Conservation (phyloP, 2,329 filamentous ascomycete species). For the Clonostachys rhizophaga region DNA sequence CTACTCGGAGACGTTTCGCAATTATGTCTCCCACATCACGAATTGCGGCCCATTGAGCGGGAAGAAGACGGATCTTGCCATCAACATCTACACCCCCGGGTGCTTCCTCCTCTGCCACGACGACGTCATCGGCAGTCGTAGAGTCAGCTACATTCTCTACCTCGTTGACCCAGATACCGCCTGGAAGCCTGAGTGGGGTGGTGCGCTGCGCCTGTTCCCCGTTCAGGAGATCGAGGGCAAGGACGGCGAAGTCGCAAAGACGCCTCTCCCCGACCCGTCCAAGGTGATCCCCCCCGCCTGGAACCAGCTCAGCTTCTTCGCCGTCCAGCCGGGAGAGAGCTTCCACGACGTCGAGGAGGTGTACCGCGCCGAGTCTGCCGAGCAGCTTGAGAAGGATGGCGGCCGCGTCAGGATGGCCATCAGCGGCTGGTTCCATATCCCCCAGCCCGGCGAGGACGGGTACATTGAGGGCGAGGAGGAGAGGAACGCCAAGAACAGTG, state of each 20-base stretch:
- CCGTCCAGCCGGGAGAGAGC: slow-evolving; percentile 95
- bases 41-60: slow-evolving; percentile 84
- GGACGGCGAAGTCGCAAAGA: slow-evolving; percentile 70
- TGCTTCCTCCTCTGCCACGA: slow-evolving; percentile 96
- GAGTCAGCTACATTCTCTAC: slow-evolving; percentile 96
- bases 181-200: slow-evolving; percentile 91
- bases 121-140: slow-evolving; percentile 95
- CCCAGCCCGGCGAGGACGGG: slow-evolving; percentile 88
- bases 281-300: slow-evolving; percentile 90
- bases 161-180: slow-evolving; percentile 85
- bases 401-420: slow-evolving; percentile 92
- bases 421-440: slow-evolving; percentile 98
- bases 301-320: slow-evolving; percentile 98
- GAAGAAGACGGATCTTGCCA: slow-evolving; percentile 96
- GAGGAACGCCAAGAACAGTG: slow-evolving; percentile 82
- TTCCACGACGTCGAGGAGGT: slow-evolving; percentile 99
- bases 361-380: slow-evolving; percentile 62
- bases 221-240: slow-evolving; percentile 53
- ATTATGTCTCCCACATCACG: slow-evolving; percentile 84
- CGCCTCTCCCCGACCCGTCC: slow-evolving; percentile 72
- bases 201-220: slow-evolving; percentile 84
- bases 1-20: slow-evolving; percentile 85
- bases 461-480: slow-evolving; percentile 86
- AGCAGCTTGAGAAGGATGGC: slow-evolving; percentile 62
- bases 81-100: slow-evolving; percentile 96